Base-by-base conservation (phyloP, 176 grass and related monocot genomes). In the Aegilops bicornis region DNA sequence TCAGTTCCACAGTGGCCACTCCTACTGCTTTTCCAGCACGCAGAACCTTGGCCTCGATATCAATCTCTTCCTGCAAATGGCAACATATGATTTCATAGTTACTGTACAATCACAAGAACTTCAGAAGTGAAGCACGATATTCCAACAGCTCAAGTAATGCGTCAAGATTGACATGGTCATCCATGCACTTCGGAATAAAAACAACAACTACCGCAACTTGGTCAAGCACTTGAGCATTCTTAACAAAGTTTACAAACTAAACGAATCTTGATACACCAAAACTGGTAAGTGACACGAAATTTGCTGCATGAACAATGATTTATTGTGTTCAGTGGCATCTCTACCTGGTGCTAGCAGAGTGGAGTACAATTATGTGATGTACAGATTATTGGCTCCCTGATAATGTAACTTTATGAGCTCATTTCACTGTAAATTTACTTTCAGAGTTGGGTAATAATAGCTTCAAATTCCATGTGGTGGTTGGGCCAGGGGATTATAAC, bases 41-140 rank as follows among this genome's bases (percentile, higher is more conserved):
- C 71, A 98, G 78, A 64, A 98, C 88, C 76, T 94, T 98, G 0
- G 91, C 96, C 64, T 95, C 96, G 14, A 98, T 98, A 81, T 94
- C 91, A 61, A 98, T 95, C 83, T 98, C 96, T 83, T 95, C 91
- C 93, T 98, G 83, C 45, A 77, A 61, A 72, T 68, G 52, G 19
- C 59, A 79, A 66, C 69, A 72, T 25, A 79, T 8, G 48, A 1
- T n/a, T 20, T 77, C 63, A 77, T 68, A 64, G 19, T 43, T 73
- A 73, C 15, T 42, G 12, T 25, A 42, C 3, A 42, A 11, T 63
- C n/a, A 79, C 14, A 14, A 40, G 12, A 64, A 42, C 56, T 25
- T 39, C 24, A 7, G 33, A 63, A 79, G n/a, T 5, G 7, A 63
- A 62, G 12, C 35, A 64, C 8, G 29, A 9, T 40, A 60, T 45